Percentiles rank a stretch among this genome's conserved stretches.
Evolutionary conservation across 2,329 filamentous ascomycete species (phyloP).

Genomic region (Grosmannia huntii): DNA sequence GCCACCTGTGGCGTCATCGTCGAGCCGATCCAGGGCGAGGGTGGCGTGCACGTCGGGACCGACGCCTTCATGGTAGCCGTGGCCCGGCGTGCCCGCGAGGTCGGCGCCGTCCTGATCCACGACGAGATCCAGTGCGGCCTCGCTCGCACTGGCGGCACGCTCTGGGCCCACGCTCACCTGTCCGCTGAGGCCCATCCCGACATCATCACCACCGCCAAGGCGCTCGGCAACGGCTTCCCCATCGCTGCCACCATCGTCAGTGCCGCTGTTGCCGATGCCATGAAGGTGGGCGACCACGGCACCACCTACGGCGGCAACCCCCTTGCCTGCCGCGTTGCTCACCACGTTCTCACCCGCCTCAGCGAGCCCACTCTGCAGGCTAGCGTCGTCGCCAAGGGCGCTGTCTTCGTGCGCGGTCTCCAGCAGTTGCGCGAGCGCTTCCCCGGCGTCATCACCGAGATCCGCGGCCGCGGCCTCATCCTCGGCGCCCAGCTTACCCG

Average conservation of each 20-base stretch:
- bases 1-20: slow-evolving; percentile 89
- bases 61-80: slow-evolving; percentile 75
- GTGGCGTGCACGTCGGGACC: slow-evolving; percentile 73
- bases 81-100: slow-evolving; percentile 71
- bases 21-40: slow-evolving; percentile 95
- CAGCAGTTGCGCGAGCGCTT: slow-evolving; percentile 31
- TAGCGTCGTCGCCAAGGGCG: slow-evolving; percentile 53
- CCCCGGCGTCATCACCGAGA: slow-evolving; percentile 62
- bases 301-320: slow-evolving; percentile 94
- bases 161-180: slow-evolving; percentile 78
- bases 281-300: slow-evolving; percentile 63
- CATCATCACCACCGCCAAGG: slow-evolving; percentile 87
- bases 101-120: slow-evolving; percentile 81
- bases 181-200: slow-evolving; percentile 79
- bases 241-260: slow-evolving; percentile 68
- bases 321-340: slow-evolving; percentile 68
- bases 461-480: slow-evolving; percentile 74
- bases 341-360: slow-evolving; percentile 71
- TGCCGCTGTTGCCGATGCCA: slow-evolving; percentile 50
- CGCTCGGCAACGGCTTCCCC: slow-evolving; percentile 90
- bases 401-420: slow-evolving; percentile 35
- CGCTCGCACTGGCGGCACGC: slow-evolving; percentile 60
- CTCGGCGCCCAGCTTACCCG: slow-evolving; percentile 71
- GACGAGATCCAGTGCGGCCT: slow-evolving; percentile 97
- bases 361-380: slow-evolving; percentile 57